phyloP scores from a whole-genome alignment of 2,329 filamentous ascomycete genomes.

The Lasiodiplodia citricola region DNA sequence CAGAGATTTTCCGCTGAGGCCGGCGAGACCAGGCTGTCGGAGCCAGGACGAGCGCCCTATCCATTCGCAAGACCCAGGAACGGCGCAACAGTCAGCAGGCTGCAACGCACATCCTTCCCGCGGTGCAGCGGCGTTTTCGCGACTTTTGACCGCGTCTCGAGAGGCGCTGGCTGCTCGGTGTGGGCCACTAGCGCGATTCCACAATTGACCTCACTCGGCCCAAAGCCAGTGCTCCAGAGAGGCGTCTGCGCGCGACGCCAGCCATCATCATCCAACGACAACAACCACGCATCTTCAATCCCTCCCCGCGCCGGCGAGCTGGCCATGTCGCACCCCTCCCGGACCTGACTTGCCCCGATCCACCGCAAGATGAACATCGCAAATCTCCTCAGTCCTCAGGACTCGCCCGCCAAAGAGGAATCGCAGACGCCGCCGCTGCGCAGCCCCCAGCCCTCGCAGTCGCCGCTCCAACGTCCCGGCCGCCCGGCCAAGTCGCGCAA shows the following conservation, averaged over 20 bases:
- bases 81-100: neutral
- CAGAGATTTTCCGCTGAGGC: slow-evolving; percentile 31
- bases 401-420: slow-evolving; percentile 45
- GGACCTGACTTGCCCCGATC: neutral
- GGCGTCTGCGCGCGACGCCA: slow-evolving; percentile 3
- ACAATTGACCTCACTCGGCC: slow-evolving; percentile 17
- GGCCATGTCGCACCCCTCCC: slow-evolving; percentile 16
- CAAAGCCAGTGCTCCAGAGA: slow-evolving; percentile 6
- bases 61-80: neutral
- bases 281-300: neutral
- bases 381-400: slow-evolving; percentile 54
- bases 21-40: slow-evolving; percentile 26
- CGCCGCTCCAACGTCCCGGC: slow-evolving; percentile 35
- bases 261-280: slow-evolving; percentile 3
- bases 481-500: slow-evolving; percentile 42
- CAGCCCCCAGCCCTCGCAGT: slow-evolving; percentile 33
- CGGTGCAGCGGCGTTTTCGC: neutral
- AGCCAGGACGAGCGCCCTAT: neutral
- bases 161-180: neutral
- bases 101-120: slow-evolving; percentile 3
- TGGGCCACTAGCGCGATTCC: slow-evolving; percentile 19
- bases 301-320: slow-evolving; percentile 6
- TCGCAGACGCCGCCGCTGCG: slow-evolving; percentile 37
- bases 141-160: neutral
- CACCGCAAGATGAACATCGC: slow-evolving; percentile 53